Base-by-base conservation (phyloP, 768 basidiomycete species). In the Boletus insuetus region DNA sequence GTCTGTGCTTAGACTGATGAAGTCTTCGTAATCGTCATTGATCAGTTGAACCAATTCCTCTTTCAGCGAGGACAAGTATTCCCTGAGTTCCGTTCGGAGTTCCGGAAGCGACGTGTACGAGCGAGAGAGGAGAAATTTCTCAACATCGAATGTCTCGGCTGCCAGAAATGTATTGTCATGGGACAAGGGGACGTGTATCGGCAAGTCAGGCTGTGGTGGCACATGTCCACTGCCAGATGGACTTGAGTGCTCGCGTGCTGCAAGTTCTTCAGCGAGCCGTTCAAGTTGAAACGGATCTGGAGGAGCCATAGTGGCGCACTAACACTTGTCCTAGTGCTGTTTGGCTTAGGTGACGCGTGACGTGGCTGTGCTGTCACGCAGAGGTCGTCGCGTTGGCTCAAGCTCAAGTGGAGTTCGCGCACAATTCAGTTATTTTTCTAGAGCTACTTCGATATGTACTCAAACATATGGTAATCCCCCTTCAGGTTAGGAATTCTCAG, bases 21-120 rank as follows among this genome's bases (percentile, higher is more conserved):
- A 99, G 14, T 94, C 94, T 69, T 94, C 94, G 66, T 98, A 99
- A 73, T 98, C 97, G 63, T 94, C 89, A 72, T 99, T 98, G 69
- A 98, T 97, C 65, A 98, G 84, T 64, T 86, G 86, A 31, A 98
- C 94, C 35, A 99, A 81, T 69, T 97, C 96, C 69, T 95, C 92
- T 71, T 96, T 94, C 59, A 99, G 74, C 11, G 79, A 75, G 0
- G 83, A 82, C 56, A 93, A 77, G 69, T 98, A 98, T 49, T 92
- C 85, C 32, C 94, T 82, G 20, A 99, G 77, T 68, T 99, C 95
- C 4, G 83, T 73, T 50, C 94, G 86, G 32, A 98, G 77, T 70
- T 98, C 96, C 31, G 89, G 86, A 19, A 97, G 79, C 11, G 93
- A 91, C 0, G 88, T 89, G 62, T 91, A 86, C 29, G 88, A 79